Evolutionary conservation across 2,329 filamentous ascomycete species (phyloP), one percentile per base, ranked within the genome.

Genomic region (Elsinoe australis): DNA sequence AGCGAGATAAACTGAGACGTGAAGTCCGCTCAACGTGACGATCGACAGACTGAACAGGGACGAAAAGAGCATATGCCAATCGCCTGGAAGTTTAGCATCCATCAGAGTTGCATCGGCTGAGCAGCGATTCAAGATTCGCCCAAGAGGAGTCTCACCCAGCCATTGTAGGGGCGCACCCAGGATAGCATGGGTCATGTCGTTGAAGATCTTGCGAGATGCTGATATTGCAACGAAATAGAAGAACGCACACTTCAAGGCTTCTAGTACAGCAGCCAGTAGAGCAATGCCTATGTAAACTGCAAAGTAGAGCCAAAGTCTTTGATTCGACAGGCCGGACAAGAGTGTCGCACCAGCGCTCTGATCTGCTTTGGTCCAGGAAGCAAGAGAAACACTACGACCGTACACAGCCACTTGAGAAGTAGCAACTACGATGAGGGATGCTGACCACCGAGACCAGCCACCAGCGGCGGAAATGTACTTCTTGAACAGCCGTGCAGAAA

Each of bases 61-160:
- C 18, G 36, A 41, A n/a, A 15, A 41, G 12, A 41, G 21, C 36
- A 41, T 41, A 14, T 41, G 36, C 2, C 36, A 21, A 8, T 41
- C 36, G 5, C 36, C 36, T 7, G 36, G 36, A 4, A 41, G 22
- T 15, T 41, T 41, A 6, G 36, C 15, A 41, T 41, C 36, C 36
- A 41, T 41, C 3, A 41, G 14, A 12, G 21, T 9, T n/a, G 19
- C 8, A 9, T 41, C 36, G 21, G 36, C 36, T 15, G 36, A 41
- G 10, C 26, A 14, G 22, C 36, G 36, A 8, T 41, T 41, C 18
- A 26, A 22, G 12, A 41, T 28, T 24, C 36, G 36, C 18, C 36
- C 36, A 17, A n/a, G 12, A 12, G 36, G 36, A 7, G 36, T 41
- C 21, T 9, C 9, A 10, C 21, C 14, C 2, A 41, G 22, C 36